A percentile compares a stretch with the other conserved stretches of the same genome.
Conservation (phyloP, 192 early-diverging fungal genomes). For the Spizellomyces sp. region DNA sequence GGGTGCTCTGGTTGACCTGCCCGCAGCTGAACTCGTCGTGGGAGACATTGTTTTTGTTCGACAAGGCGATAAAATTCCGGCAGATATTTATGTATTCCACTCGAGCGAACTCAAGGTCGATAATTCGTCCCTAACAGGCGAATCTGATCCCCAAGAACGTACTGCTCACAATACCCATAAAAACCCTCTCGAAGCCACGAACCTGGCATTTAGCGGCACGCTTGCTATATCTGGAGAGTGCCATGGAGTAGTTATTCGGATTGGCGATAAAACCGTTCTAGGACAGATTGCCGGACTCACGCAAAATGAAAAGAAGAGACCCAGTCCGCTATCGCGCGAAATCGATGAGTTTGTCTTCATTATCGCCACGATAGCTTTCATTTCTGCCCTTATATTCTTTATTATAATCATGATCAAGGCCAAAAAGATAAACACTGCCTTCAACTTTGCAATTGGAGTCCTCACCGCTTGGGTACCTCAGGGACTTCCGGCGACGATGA, state of each 20-base stretch:
- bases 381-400: constrained; percentile 85
- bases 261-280: constrained; percentile 91
- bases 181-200: constrained; percentile 91
- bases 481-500: constrained; percentile 92
- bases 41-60: constrained; percentile 89
- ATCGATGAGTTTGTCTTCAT: constrained; percentile 81
- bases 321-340: constrained; percentile 76
- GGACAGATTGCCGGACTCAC: constrained; percentile 94
- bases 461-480: constrained; percentile 89
- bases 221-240: constrained; percentile 60
- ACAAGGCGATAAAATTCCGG: constrained; percentile 94
- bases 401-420: constrained; percentile 71
- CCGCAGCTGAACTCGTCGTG: constrained; percentile 73
- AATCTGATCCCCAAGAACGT: constrained; percentile 92
- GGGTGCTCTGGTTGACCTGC: constrained; percentile 64
- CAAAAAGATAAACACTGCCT: constrained; percentile 29
- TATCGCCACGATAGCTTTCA: constrained; percentile 77
- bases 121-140: constrained; percentile 95
- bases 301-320: constrained; percentile 71
- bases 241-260: constrained; percentile 90
- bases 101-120: constrained; percentile 92
- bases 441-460: constrained; percentile 85
- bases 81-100: constrained; percentile 81
- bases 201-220: constrained; percentile 89
- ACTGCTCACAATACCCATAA: constrained; percentile 59